Evolutionary conservation across 805 yeast species (phyloP).

Genomic region (Metschnikowia santaceciliae): DNA sequence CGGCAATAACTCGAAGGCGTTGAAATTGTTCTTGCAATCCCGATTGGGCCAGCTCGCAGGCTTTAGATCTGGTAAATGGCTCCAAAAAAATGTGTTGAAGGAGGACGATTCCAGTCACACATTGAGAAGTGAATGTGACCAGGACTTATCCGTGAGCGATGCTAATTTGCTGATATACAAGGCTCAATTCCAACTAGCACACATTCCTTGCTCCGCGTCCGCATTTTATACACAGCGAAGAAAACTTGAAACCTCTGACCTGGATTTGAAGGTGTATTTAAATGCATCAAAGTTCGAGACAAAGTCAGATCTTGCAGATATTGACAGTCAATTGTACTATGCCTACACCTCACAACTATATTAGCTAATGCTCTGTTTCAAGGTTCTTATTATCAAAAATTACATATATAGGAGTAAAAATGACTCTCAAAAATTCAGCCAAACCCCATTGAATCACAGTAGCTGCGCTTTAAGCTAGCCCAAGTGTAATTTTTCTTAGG

Average conservation of each 20-base stretch:
- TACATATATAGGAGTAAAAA: no score
- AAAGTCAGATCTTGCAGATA: background rate
- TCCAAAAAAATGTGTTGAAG: background rate
- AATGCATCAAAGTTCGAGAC: background rate
- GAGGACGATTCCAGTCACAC: background rate
- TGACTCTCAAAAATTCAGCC: no score
- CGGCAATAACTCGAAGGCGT: conserved; percentile 1
- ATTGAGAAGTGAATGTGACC: background rate
- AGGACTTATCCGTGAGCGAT: conserved; percentile 1
- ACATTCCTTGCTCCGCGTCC: conserved; percentile 5
- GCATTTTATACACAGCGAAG: background rate
- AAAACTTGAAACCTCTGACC: conserved; percentile 1
- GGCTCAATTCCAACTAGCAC: conserved; percentile 10
- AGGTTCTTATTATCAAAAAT: background rate
- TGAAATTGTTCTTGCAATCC: background rate
- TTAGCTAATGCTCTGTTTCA: background rate
- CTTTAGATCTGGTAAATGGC: background rate
- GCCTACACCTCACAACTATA: background rate
- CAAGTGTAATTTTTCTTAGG: no score
- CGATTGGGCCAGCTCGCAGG: conserved; percentile 1
- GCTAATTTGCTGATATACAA: conserved; percentile 9
- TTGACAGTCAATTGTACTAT: background rate
- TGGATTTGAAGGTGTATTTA: background rate
- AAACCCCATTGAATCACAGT: no score
- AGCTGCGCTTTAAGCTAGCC: no score